Base-by-base conservation (phyloP, 2,329 filamentous ascomycete species). In the Colletotrichum sp. region DNA sequence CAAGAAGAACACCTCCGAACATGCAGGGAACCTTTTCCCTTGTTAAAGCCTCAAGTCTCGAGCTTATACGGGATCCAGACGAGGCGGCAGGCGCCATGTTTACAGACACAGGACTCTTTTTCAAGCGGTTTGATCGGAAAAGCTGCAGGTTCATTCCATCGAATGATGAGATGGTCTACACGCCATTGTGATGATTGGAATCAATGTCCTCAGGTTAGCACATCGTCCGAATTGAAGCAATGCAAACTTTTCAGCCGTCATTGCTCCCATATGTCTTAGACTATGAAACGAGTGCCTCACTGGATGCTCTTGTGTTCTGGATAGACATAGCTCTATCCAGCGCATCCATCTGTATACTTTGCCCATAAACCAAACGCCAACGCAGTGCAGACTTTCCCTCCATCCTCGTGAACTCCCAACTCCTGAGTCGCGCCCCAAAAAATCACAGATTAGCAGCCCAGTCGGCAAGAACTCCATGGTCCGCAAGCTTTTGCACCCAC, bases 101-200 rank as follows among this genome's bases (percentile, higher is more conserved):
- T 81, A 88, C 88, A 62, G 85, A 95, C 79, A 95, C 96, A 5
- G 97, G 97, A 1, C 94, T 93, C 80, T 95, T 95, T 84, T 99
- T 99, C 84, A 98, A 95, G 84, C 89, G 95, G 57, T 99, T 96
- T 89, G 95, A 98, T 84, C 81, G 83, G 6, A 86, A 86, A 39
- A 88, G 85, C 0, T 92, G 92, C 79, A 88, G 85, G 6, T 99
- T 99, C 85, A 89, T 98, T 28, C 74, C 74, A 28, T 65, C 70
- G 3, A 76, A 74, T 12, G 52, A 74, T 15, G 74, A 76, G 48
- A 39, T 76, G 70, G 74, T 74, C 12, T 74, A 76, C 24, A 66
- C 64, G 4, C 70, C 70, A 28, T 24, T 73, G 8, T 74, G 44
- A 34, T 15, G 7, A 22, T 9, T 32, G 16, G 18, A 22, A 8